phyloP scores from a whole-genome alignment of 1,139 yeast species.

The Pichia sp. region DNA sequence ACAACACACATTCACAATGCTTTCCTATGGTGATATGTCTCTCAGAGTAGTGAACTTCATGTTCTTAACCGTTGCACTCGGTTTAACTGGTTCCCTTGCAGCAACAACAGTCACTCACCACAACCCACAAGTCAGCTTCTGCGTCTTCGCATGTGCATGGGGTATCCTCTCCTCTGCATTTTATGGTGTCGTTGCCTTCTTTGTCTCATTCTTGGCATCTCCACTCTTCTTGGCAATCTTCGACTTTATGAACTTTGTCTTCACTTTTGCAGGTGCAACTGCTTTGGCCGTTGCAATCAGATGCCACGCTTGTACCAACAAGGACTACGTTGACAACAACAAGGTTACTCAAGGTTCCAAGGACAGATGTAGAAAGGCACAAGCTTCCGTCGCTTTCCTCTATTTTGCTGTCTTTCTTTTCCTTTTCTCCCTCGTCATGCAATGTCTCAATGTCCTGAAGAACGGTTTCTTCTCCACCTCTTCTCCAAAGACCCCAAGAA shows the following conservation, averaged over 20 bases:
- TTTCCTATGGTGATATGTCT: slow-evolving; percentile 67
- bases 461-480: slow-evolving; percentile 70
- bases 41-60: slow-evolving; percentile 70
- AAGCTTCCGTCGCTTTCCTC: slow-evolving; percentile 85
- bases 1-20: slow-evolving; percentile 24
- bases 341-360: slow-evolving; percentile 64
- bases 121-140: slow-evolving; percentile 85
- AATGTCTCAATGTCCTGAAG: slow-evolving; percentile 47
- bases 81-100: slow-evolving; percentile 79
- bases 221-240: slow-evolving; percentile 67
- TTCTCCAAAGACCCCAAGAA: slow-evolving; percentile 45
- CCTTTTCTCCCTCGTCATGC: slow-evolving; percentile 59
- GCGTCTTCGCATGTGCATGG: slow-evolving; percentile 79
- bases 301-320: slow-evolving; percentile 77
- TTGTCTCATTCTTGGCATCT: slow-evolving; percentile 76
- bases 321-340: slow-evolving; percentile 55
- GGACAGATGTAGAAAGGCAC: slow-evolving; percentile 92
- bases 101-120: slow-evolving; percentile 48
- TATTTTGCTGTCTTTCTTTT: slow-evolving; percentile 78
- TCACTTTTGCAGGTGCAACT: slow-evolving; percentile 91
- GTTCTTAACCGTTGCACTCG: slow-evolving; percentile 71
- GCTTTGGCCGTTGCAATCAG: slow-evolving; percentile 89
- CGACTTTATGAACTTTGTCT: slow-evolving; percentile 84
- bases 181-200: slow-evolving; percentile 74
- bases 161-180: slow-evolving; percentile 73